Evolutionary conservation across 768 basidiomycete genomes (phyloP).

Genomic region (Russula abietina): DNA sequence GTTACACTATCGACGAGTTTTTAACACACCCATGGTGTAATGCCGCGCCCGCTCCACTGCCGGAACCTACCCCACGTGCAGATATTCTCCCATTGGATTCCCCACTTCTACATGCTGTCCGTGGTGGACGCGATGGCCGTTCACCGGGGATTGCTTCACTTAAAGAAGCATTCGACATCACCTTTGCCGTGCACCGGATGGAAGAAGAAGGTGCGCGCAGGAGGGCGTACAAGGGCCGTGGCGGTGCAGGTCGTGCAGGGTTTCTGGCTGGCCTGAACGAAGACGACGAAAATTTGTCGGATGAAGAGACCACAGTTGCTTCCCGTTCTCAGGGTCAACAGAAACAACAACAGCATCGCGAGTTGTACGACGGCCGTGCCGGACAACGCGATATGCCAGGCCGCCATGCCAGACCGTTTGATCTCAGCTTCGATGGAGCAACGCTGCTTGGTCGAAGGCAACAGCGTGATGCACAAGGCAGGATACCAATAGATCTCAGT

Average conservation of each 20-base stretch:
- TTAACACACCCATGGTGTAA: constrained; percentile 94
- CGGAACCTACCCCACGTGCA: constrained; percentile 57
- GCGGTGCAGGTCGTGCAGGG: constrained; percentile 68
- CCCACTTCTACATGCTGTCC: constrained; percentile 76
- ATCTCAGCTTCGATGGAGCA: constrained; percentile 81
- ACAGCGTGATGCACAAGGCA: constrained; percentile 32
- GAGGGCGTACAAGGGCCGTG: constrained; percentile 72
- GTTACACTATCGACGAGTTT: constrained; percentile 98
- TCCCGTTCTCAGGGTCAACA: constrained; percentile 26
- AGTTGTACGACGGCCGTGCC: constrained; percentile 56
- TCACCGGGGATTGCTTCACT: constrained; percentile 90
- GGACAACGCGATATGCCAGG: constrained; percentile 59
- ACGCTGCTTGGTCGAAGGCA: constrained; percentile 77
- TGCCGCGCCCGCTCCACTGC: constrained; percentile 54
- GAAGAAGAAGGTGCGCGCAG: constrained; percentile 93
- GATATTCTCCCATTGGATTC: constrained; percentile 65
- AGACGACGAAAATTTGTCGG: constrained; percentile 70
- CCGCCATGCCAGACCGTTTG: constrained; percentile 46
- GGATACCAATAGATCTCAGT: constrained; percentile 30
- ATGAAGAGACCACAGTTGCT: constrained; percentile 44
- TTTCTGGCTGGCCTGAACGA: constrained; percentile 87
- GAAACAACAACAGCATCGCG: background rate
- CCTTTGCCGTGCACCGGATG: constrained; percentile 98
- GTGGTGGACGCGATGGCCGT: constrained; percentile 66
- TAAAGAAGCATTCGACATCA: constrained; percentile 98